Evolutionary conservation across 768 basidiomycete genomes (phyloP).

Genomic region (Termitomyces heimii): DNA sequence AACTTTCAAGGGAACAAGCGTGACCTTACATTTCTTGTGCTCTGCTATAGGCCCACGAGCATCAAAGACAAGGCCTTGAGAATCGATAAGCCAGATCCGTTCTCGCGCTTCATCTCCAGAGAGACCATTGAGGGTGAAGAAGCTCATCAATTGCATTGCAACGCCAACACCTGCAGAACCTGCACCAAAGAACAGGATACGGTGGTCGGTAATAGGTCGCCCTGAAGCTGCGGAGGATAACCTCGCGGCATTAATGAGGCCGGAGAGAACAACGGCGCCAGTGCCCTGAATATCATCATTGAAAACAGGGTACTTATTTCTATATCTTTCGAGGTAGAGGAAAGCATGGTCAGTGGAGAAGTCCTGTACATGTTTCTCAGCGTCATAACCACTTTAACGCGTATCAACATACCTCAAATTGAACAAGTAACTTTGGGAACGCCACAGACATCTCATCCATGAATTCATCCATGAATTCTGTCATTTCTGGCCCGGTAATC

Average conservation of each 20-base stretch:
- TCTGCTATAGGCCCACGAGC: conserved; percentile 68
- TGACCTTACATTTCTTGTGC: conserved; percentile 71
- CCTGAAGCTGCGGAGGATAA: conserved; percentile 70
- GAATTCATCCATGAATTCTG: conserved; percentile 89
- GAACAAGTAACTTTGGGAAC: conserved; percentile 81
- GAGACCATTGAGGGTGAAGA: conserved; percentile 80
- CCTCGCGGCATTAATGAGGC: conserved; percentile 84
- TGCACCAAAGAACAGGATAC: conserved; percentile 89
- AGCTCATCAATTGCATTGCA: conserved; percentile 81
- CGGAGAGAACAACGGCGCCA: conserved; percentile 86
- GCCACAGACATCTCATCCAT: conserved; percentile 72
- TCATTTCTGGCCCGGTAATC: conserved; percentile 56
- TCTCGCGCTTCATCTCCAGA: conserved; percentile 70
- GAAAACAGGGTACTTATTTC: conserved; percentile 72
- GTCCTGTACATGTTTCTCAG: conserved; percentile 41
- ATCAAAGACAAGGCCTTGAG: conserved; percentile 79
- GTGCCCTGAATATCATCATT: conserved; percentile 93
- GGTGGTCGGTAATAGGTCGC: conserved; percentile 61
- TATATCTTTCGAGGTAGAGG: conserved; percentile 72
- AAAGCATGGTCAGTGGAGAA: conserved; percentile 93
- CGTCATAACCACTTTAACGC: not conserved
- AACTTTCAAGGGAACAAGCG: not conserved
- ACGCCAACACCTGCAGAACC: conserved; percentile 93
- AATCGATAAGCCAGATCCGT: conserved; percentile 81
- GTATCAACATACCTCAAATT: conserved; percentile 59